Evolutionary conservation across 805 yeast genomes (phyloP), one percentile per base, ranked within the genome.

Genomic region (Schwanniomyces yamadae): DNA sequence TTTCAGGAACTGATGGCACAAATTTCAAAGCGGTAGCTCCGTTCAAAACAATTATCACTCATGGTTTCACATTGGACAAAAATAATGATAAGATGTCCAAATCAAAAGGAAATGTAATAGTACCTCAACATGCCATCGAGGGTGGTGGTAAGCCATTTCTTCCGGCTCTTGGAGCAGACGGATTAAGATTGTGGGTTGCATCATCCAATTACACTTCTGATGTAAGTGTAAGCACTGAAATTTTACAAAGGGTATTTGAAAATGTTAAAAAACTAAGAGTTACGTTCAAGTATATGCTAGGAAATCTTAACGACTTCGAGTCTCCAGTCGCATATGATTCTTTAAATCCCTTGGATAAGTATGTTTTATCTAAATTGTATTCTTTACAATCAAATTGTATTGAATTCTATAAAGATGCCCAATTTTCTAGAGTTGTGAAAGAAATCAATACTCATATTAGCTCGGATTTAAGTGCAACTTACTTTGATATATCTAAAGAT

Each of bases 61-160:
- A 93, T 59, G 99, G 99, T 0, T 93, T 93, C 54, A 83, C 86
- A 0, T 63, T 93, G 41, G 99, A 93, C 62, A 87, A 80, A 45
- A 77, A 81, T 42, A 91, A 93, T 12, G 73, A 75, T 38, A 93
- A 93, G 52, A 91, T 91, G 98, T 90, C 97, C 3, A 93, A 93
- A 54, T 87, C 96, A 0, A 61, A 84, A 24, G 96, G 97, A 0
- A 93, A 93, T 48, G 80, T 80, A 0, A 74, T 90, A 14, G 56
- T 75, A 1, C 98, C 98, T 0, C 50, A 50, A 3, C 78, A 78
- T 23, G 75, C 88, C 6, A 76, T 91, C 23, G 62, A 74, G 23
- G 95, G 95, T 2, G 65, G 73, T 4, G 57, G 61, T 6, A 63
- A 66, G 22, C 66, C 65, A 6, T 43, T 49, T 11, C 47, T 64